A percentile compares a stretch with the other conserved stretches of the same genome.
phyloP scores from a whole-genome alignment of 805 yeast species.

The Kodamaea leandrae region DNA sequence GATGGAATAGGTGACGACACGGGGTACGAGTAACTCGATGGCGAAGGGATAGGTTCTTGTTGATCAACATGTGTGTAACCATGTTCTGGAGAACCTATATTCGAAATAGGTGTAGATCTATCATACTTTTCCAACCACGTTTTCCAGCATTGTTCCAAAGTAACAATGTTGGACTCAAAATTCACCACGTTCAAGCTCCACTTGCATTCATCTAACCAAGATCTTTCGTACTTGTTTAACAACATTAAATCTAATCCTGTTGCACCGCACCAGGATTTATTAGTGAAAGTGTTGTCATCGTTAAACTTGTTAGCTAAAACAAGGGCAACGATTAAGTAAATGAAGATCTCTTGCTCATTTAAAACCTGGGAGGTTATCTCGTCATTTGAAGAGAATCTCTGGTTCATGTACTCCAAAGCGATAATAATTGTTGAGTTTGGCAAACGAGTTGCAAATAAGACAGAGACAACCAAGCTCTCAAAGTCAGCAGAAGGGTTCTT shows the following conservation, averaged over 20 bases:
- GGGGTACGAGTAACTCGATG: slow-evolving; percentile 8
- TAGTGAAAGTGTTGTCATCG: slow-evolving; percentile 95
- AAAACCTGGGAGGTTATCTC: slow-evolving; percentile 14
- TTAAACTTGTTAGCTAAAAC: slow-evolving; percentile 90
- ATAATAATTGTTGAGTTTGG: slow-evolving; percentile 79
- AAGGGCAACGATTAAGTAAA: slow-evolving; percentile 61
- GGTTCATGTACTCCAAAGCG: slow-evolving; percentile 75
- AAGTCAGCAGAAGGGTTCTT: slow-evolving; percentile 48
- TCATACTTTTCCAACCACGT: slow-evolving; percentile 41
- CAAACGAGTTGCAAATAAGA: slow-evolving; percentile 81
- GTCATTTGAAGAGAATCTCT: slow-evolving; percentile 42
- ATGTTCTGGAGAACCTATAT: background rate
- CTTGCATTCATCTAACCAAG: slow-evolving; percentile 60
- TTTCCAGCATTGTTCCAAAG: slow-evolving; percentile 45
- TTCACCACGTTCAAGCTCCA: slow-evolving; percentile 54
- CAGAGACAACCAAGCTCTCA: slow-evolving; percentile 58
- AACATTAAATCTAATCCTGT: slow-evolving; percentile 66
- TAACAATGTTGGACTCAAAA: slow-evolving; percentile 36
- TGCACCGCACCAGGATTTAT: slow-evolving; percentile 95
- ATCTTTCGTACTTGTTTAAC: slow-evolving; percentile 66
- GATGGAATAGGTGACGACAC: slow-evolving; percentile 11
- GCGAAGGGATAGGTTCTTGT: slow-evolving; percentile 1
- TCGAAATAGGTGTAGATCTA: slow-evolving; percentile 3
- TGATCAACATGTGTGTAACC: background rate
- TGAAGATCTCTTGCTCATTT: slow-evolving; percentile 43